Percentiles rank a stretch among this genome's conserved stretches.
Evolutionary conservation across 1,284 basidiomycete species (phyloP).

Genomic region (Moesziomyces sp.): DNA sequence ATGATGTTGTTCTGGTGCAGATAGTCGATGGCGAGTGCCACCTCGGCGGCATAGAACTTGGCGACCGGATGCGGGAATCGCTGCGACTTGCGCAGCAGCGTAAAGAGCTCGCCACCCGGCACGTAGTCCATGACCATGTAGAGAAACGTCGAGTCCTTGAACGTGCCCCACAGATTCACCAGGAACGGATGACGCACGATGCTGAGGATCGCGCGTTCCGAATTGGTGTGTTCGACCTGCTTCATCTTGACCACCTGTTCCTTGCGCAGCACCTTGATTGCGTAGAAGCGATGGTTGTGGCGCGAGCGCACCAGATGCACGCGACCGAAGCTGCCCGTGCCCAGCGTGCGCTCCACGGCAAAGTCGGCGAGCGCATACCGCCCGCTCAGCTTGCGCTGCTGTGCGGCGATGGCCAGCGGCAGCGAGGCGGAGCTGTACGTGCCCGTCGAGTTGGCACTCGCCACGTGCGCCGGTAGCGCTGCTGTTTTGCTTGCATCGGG

Average conservation of each 20-base stretch:
- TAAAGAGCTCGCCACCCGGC: slow-evolving; percentile 93
- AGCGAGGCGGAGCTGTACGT: slow-evolving; percentile 44
- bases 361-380: slow-evolving; percentile 65
- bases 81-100: slow-evolving; percentile 71
- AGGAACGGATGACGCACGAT: slow-evolving; percentile 94
- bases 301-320: slow-evolving; percentile 63
- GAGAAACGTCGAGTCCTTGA: slow-evolving; percentile 90
- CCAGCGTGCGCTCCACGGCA: slow-evolving; percentile 60
- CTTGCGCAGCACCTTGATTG: slow-evolving; percentile 66
- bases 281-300: slow-evolving; percentile 66
- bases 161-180: slow-evolving; percentile 97
- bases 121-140: slow-evolving; percentile 99
- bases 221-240: slow-evolving; percentile 97
- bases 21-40: slow-evolving; percentile 92
- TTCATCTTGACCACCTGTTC: slow-evolving; percentile 95
- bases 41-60: slow-evolving; percentile 98
- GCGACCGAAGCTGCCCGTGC: slow-evolving; percentile 65
- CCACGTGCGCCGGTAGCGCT: slow-evolving; percentile 13
- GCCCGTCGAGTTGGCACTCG: slow-evolving; percentile 41
- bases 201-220: slow-evolving; percentile 89
- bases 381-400: slow-evolving; percentile 60
- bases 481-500: slow-evolving; percentile 9
- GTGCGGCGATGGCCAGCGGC: slow-evolving; percentile 44
- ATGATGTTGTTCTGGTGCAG: slow-evolving; percentile 91
- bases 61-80: slow-evolving; percentile 98